A percentile compares a stretch with the other conserved stretches of the same genome.
These are phyloP conservation scores for Ocimum tenuiflorum DNA, from an alignment of 257 asterid species.

Conservation along the genomic window DNA sequence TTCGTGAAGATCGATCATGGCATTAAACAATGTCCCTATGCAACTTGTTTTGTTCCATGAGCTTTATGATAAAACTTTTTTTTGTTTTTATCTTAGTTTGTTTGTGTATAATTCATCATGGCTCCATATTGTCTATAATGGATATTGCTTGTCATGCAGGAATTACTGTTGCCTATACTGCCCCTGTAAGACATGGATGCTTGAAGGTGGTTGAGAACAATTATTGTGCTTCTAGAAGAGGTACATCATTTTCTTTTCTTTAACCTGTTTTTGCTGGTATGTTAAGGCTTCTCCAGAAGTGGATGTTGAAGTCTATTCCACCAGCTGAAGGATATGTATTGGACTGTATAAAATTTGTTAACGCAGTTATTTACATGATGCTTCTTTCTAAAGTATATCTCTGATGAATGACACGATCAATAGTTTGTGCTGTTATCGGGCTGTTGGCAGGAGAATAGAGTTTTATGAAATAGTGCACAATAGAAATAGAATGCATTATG, in stretches of 20 bases:
- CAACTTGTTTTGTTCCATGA: constrained; percentile 9
- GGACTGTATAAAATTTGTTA: background rate
- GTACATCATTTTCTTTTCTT: constrained; percentile 28
- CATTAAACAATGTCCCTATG: background rate
- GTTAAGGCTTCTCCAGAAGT: background rate
- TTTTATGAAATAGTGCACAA: background rate
- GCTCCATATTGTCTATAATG: background rate
- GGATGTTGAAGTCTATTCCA: background rate
- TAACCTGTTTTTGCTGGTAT: constrained; percentile 8
- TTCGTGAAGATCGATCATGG: background rate
- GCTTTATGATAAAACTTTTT: background rate
- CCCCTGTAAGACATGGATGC: constrained; percentile 80
- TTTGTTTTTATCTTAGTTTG: background rate
- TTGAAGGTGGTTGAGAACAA: constrained; percentile 88
- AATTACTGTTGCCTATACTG: constrained; percentile 57
- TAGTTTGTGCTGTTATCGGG: background rate
- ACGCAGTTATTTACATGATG: background rate
- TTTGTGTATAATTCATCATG: background rate
- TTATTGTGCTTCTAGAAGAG: constrained; percentile 88
- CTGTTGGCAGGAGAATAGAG: background rate
- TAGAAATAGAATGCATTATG: background rate
- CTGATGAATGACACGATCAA: background rate
- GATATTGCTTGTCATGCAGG: constrained; percentile 42
- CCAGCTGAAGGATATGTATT: constrained; percentile 1
- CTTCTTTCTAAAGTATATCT: background rate